Base-by-base conservation (phyloP, 2,329 filamentous ascomycete genomes). In the Hypoxylon sp. region DNA sequence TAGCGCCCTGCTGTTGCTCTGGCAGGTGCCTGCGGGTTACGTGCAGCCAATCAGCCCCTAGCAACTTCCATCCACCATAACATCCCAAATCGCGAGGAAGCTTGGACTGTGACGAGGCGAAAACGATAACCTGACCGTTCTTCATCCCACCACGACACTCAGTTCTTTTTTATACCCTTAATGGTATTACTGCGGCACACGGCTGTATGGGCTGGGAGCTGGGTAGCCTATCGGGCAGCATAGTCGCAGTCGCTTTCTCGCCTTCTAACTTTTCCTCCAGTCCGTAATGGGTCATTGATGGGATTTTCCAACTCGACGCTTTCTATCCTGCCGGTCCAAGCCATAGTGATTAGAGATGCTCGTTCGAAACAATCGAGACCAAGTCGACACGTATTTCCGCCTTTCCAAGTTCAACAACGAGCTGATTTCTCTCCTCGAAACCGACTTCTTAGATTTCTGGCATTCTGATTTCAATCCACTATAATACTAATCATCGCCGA, bases 61-160 rank as follows among this genome's bases (percentile, higher is more conserved):
- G 64, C 72, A 70, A 67, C 64, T 69, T 67, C 73, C 74, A 75
- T 75, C 76, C 76, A 81, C 80, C 80, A 82, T 78, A 82, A 82
- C 80, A 82, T 80, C 75, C 73, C 71, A 73, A 76, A 70, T 72
- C 74, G 79, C 78, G 78, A 80, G 65, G 60, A 69, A 71, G 70
- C 70, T 67, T 71, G 56, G 71, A 71, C 66, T 68, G 53, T 58
- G 68, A 71, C 60, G 59, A 60, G 60, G 60, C 55, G 57, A 66
- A 51, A 62, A 67, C 58, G 57, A 51, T 47, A 54, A 67, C 61
- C 53, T 70, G 53, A 48, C 52, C 32, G 39, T 57, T 59, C 39
- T 55, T 55, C 57, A 65, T 69, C 66, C 69, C 69, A 69, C 66
- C 57, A 73, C 62, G 50, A 65, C 44, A 44, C n/a, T 35, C 31